Percentiles rank a stretch among this genome's conserved stretches.
Evolutionary conservation across 2,329 filamentous ascomycete genomes (phyloP).

Genomic region (Parastagonospora avenae): DNA sequence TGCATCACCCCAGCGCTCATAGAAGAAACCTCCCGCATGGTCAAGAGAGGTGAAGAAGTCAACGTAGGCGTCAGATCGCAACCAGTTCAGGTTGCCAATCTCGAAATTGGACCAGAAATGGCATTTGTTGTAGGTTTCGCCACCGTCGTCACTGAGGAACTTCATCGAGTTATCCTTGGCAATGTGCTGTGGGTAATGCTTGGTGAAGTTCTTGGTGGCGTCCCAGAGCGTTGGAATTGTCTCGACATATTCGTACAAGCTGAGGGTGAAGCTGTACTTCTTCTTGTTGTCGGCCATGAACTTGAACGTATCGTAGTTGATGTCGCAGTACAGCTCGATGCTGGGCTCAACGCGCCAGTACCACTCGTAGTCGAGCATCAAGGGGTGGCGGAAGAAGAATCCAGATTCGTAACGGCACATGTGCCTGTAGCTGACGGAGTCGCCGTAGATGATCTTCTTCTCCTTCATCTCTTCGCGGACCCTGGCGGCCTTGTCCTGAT

Average conservation of each 20-base stretch:
- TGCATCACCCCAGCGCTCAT: slow-evolving; percentile 97
- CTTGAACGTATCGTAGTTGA: slow-evolving; percentile 94
- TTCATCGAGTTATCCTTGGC: slow-evolving; percentile 81
- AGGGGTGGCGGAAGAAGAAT: slow-evolving; percentile 95
- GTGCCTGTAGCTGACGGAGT: slow-evolving; percentile 95
- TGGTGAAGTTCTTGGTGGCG: slow-evolving; percentile 92
- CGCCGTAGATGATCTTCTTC: slow-evolving; percentile 97
- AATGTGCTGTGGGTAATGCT: slow-evolving; percentile 87
- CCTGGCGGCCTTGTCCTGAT: slow-evolving; percentile 88
- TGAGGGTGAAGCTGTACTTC: slow-evolving; percentile 97
- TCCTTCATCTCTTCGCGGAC: slow-evolving; percentile 93
- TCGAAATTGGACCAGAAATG: slow-evolving; percentile 99
- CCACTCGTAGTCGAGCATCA: slow-evolving; percentile 97
- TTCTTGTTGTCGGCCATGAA: slow-evolving; percentile 96
- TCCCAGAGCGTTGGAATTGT: slow-evolving; percentile 97
- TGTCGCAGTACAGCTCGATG: slow-evolving; percentile 94
- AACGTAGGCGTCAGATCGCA: slow-evolving; percentile 83
- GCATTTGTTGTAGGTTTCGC: slow-evolving; percentile 93
- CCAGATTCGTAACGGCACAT: slow-evolving; percentile 99
- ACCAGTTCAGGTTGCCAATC: slow-evolving; percentile 91
- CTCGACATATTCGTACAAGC: slow-evolving; percentile 93
- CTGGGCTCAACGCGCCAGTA: slow-evolving; percentile 99
- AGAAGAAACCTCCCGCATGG: slow-evolving; percentile 94
- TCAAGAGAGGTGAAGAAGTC: slow-evolving; percentile 93
- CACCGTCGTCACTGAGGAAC: slow-evolving; percentile 89